Conservation (phyloP, 768 basidiomycete species). For the Cantharellus anzutake region DNA sequence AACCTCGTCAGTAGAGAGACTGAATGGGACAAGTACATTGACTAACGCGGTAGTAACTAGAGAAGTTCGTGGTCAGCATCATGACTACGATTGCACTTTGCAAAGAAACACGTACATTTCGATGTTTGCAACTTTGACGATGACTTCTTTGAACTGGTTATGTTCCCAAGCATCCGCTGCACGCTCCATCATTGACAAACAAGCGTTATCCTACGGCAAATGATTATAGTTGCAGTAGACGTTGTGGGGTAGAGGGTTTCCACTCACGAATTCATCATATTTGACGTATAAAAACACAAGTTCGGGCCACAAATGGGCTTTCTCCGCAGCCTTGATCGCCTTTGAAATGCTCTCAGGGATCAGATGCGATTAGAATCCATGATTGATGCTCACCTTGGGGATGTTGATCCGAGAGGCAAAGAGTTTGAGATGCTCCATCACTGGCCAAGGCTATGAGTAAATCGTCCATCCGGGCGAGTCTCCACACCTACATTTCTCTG, state of each 20-base stretch:
- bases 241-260: background rate
- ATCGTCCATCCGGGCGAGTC: conserved; percentile 5
- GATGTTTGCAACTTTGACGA: conserved; percentile 90
- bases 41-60: conserved; percentile 66
- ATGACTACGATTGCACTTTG: background rate
- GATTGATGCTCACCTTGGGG: conserved; percentile 44
- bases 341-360: conserved; percentile 11
- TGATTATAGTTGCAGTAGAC: background rate
- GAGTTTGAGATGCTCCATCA: conserved; percentile 97
- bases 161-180: conserved; percentile 99
- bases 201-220: conserved; percentile 65
- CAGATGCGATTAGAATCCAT: background rate
- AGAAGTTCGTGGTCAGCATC: background rate
- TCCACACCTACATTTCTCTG: conserved; percentile 56
- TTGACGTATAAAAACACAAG: conserved; percentile 97
- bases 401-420: conserved; percentile 96
- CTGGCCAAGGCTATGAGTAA: conserved; percentile 21
- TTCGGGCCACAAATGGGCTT: conserved; percentile 95
- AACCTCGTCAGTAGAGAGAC: background rate
- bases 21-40: no score
- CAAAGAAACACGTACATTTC: conserved; percentile 50
- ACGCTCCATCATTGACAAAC: conserved; percentile 95
- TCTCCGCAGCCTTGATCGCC: conserved; percentile 92
- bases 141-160: conserved; percentile 97
- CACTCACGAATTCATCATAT: conserved; percentile 79